Evolutionary conservation across 2,329 filamentous ascomycete species (phyloP), one percentile per base, ranked within the genome.

Genomic region (Drechslerella stenobrocha): DNA sequence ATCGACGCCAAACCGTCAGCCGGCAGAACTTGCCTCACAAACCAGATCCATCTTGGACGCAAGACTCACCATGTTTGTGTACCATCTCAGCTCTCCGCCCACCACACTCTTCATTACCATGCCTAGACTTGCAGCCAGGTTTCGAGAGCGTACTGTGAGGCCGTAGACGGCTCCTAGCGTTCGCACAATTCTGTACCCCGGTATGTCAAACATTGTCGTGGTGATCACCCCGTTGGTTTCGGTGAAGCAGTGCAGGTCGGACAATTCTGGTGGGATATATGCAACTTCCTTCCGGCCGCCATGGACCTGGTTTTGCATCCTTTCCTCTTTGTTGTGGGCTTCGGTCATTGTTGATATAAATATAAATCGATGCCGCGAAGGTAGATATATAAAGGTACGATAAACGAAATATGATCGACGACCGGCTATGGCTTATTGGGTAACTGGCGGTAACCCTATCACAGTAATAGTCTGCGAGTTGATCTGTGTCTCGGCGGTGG

Each of bases 141-240:
- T 85, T 48, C 83, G 81, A 13, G 80, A 81, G 7, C 81, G 81
- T 4, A 83, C 81, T 0, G 80, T 82, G 42, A 83, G 77, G 7
- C 82, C 82, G 75, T 82, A 83, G 26, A 83, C 80, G 5, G 82
- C 80, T 55, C 83, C 83, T 3, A 86, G 79, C 0, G 84, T 80
- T 53, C 78, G 78, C 34, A 81, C 79, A 47, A 85, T 77, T 69
- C 80, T 81, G 75, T 85, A 85, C 5, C 83, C 83, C 0, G 83
- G 83, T 20, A 86, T 76, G 72, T 85, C 83, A 75, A 82, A 83
- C 82, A 84, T 85, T 53, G 83, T 85, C 0, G 81, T 81, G 0
- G 82, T 84, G 70, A 85, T 81, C 56, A 85, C 78, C 34, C 83
- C 83, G 47, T 82, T 79, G 5, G 83, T 85, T 72, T 85, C 83